phyloP scores from a whole-genome alignment of 306 rosid genomes.

The Mucuna pruriens region DNA sequence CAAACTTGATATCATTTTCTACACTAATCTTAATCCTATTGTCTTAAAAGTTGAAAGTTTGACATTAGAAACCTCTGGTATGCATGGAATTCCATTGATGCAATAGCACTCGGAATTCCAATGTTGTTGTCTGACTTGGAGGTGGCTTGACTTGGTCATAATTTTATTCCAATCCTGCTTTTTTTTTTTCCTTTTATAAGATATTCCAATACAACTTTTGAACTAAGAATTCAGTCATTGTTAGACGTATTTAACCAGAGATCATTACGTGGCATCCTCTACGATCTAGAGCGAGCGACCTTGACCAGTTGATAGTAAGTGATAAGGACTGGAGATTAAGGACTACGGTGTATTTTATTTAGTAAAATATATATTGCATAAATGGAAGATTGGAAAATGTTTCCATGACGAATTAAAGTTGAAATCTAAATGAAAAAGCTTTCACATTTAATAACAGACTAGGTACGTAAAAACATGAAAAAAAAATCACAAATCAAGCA shows the following conservation, averaged over 20 bases:
- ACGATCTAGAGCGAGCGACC: neutral
- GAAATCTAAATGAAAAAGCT: too few relatives aligned
- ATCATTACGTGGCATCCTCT: neutral
- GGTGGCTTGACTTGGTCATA: neutral
- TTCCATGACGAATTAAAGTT: too few relatives aligned
- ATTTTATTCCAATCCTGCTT: neutral
- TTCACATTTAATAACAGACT: too few relatives aligned
- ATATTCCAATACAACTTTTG: neutral
- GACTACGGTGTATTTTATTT: neutral
- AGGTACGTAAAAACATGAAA: too few relatives aligned
- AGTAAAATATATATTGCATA: neutral
- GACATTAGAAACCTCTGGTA: neutral
- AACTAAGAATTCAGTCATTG: neutral
- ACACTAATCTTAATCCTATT: neutral
- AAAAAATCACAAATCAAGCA: too few relatives aligned
- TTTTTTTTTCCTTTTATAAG: neutral
- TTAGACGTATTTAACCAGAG: neutral
- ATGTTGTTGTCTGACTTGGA: neutral
- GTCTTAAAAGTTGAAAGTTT: neutral
- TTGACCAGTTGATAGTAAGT: neutral
- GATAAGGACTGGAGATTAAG: neutral
- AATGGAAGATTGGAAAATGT: neutral
- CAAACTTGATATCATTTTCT: neutral
- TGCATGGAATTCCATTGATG: neutral
- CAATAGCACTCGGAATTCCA: neutral